These are phyloP conservation scores for Globisporangium ultimum DNA, from an alignment of 352 stramenopile genomes.

Conservation along the genomic window DNA sequence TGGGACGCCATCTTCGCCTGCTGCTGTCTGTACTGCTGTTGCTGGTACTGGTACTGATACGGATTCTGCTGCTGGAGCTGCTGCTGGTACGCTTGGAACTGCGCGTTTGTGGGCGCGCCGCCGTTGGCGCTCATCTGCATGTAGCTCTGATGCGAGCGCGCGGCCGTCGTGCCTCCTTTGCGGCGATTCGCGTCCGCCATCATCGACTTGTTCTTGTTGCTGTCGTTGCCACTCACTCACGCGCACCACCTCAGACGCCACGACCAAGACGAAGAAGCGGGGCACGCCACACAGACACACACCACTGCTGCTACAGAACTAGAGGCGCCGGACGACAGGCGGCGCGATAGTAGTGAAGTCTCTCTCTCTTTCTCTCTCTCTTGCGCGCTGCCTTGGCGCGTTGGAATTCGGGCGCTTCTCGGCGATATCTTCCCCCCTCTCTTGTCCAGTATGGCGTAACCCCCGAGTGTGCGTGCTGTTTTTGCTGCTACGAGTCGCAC, in stretches of 20 bases:
- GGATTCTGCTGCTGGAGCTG: conserved; percentile 24
- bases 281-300: no score
- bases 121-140: conserved; percentile 15
- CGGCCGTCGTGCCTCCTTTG: conserved; percentile 28
- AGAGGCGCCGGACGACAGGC: no score
- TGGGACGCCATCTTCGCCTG: conserved; percentile 12
- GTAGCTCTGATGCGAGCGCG: conserved; percentile 44
- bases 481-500: no score
- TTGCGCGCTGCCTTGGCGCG: no score
- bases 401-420: no score
- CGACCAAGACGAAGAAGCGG: neutral
- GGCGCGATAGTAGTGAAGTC: no score
- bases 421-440: no score
- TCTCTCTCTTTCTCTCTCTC: no score
- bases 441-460: no score
- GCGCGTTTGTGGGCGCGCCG: conserved; percentile 20
- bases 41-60: conserved; percentile 28
- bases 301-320: no score
- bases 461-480: no score
- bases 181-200: conserved; percentile 52
- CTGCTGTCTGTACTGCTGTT: conserved; percentile 20
- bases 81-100: conserved; percentile 21
- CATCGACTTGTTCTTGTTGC: neutral
- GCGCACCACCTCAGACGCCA: neutral
- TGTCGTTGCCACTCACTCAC: conserved; percentile 3